Base-by-base conservation (phyloP, 2,329 filamentous ascomycete species). In the Leptographium lundbergii region DNA sequence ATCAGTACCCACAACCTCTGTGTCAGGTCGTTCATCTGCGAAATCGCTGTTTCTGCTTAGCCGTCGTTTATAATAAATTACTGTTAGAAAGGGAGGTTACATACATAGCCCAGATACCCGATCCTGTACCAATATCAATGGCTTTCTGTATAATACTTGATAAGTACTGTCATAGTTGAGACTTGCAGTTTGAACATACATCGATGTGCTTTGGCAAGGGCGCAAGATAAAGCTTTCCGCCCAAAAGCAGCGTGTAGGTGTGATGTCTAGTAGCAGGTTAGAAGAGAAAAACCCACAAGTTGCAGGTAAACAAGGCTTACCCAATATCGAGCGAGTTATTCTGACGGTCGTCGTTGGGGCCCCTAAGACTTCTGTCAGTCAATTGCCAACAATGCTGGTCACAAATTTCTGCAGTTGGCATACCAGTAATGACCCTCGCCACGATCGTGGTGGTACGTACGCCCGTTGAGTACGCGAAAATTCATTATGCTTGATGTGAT, bases 41-140 rank as follows among this genome's bases (percentile, higher is more conserved):
- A 58, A 61, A 36, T 61, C 81, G 61, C 83, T 82, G 57, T 47
- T 19, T 27, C 7, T 19, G 24, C 32, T 56, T 24, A 24, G 52
- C 10, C 29, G 2, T 24, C 4, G 10, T 34, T 34, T 29, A 7
- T 29, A 7, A 29, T 29, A 29, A 29, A 29, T 5, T 29, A 7
- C 27, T 29, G 27, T 7, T 29, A 6, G 27, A 29, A 1, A 17
- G 48, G 25, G 24, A 19, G 29, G 29, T 19, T 13, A 29, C 56
- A 29, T 67, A 63, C 64, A 68, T 65, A 10, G 77, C 75, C 80
- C 79, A 82, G 57, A 79, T 22, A 19, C 59, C 59, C 36, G 58
- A 60, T 14, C 60, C 60, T 19, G 60, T 61, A n/a, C 57, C 60
- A 27, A 61, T 58, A 52, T 61, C 60, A 25, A 61, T n/a, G 6